Conservation (phyloP, 2,329 filamentous ascomycete genomes). For the Pseudonectria foliicola region DNA sequence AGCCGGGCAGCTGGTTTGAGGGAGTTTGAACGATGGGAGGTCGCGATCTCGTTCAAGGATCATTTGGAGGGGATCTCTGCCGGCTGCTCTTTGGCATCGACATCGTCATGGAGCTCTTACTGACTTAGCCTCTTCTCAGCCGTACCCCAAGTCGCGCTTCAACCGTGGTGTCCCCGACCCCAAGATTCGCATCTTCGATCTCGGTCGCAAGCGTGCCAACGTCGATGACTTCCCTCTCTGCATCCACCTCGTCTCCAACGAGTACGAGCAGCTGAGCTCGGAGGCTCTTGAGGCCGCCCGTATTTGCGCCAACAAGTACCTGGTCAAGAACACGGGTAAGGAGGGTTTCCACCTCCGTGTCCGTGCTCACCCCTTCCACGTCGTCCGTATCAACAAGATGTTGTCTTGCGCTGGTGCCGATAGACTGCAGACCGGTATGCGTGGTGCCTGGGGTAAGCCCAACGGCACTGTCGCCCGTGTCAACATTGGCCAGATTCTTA, state of each 20-base stretch:
- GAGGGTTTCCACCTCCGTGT: conserved; percentile 68
- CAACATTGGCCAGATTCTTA: conserved; percentile 99
- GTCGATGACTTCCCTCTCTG: conserved; percentile 99
- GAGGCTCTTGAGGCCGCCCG: conserved; percentile 99
- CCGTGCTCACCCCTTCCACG: conserved; percentile 97
- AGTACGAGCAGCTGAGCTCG: conserved; percentile 99
- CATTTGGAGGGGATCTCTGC: conserved; percentile 3
- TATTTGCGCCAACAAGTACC: conserved; percentile 99
- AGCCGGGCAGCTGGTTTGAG: conserved; percentile 7
- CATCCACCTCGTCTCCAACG: conserved; percentile 99
- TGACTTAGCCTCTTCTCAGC: conserved; percentile 40
- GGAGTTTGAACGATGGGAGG: conserved; percentile 5
- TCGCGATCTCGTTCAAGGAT: conserved; percentile 6
- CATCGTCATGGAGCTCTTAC: conserved; percentile 6
- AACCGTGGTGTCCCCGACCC: conserved; percentile 94
- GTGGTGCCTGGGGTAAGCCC: conserved; percentile 99
- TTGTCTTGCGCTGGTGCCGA: conserved; percentile 99
- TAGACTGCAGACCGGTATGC: conserved; percentile 99
- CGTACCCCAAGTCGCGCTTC: conserved; percentile 99
- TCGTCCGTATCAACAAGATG: conserved; percentile 99
- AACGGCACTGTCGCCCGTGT: conserved; percentile 98
- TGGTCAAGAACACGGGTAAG: conserved; percentile 66
- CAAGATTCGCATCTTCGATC: conserved; percentile 95
- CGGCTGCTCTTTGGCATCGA: conserved; percentile 2
- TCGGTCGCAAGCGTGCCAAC: conserved; percentile 95